Base-by-base conservation (phyloP, 495 filamentous ascomycete species). In the Tuber umbilicatum region DNA sequence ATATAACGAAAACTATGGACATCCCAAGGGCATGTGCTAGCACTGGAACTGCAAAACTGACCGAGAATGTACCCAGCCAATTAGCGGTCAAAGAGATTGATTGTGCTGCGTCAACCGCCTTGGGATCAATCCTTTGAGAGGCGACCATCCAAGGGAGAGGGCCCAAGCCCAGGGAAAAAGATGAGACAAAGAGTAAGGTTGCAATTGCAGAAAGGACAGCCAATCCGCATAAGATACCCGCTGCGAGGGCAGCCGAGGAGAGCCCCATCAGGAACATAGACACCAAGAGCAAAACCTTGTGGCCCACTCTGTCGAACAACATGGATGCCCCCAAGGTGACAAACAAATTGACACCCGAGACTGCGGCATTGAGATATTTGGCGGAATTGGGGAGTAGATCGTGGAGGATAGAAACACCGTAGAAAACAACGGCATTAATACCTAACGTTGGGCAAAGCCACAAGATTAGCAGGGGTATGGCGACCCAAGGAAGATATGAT, bases 361-460 rank as follows among this genome's bases (percentile, higher is more conserved):
- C 93, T 69, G 89, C 84, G 73, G 98, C 93, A 72, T 93, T 94
- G 70, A 98, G 85, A 6, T 93, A 83, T 0, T 90, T 91, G 0
- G 93, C 93, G 42, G 87, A 91, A 38, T 90, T 89, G 14, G 92
- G 91, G 0, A 98, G 84, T 14, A 97, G 88, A 68, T 86, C 88
- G 47, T 90, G 88, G 45, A 99, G 86, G 2, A 98, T 88, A 5
- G 91, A 92, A 2, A 99, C 95, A 16, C 93, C 95, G 84, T 99
- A 98, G 93, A 99, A 97, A 83, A 99, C 90, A 79, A 98, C 93
- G 73, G 91, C 94, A 86, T 99, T 99, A 84, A 99, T 93, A 43
- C 94, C 77, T 78, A 39, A 5, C 5, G 38, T 39, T 16, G 5
- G 35, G 64, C 31, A 23, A 45, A 31, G 71, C n/a, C 71, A 72